These are phyloP conservation scores for Stylosanthes scabra DNA, from an alignment of 331 rosid genomes.

Conservation along the genomic window DNA sequence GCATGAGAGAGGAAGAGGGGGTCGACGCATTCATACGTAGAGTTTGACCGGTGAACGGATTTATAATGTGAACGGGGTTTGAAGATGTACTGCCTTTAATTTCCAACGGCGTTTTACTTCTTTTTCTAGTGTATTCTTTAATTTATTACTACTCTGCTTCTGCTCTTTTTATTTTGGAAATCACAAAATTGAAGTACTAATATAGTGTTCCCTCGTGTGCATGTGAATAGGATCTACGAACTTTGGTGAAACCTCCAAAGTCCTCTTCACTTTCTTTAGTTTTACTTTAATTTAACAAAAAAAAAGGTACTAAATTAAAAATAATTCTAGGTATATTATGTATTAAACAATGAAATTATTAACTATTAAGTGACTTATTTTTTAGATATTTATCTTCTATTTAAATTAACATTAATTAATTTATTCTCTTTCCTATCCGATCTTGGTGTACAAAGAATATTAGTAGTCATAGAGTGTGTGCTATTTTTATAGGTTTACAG, in stretches of 20 bases:
- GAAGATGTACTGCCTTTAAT: conserved; percentile 23
- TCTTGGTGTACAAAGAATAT: background rate
- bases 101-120: conserved; percentile 41
- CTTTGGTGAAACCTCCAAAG: conserved; percentile 28
- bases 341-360: no score
- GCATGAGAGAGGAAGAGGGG: conserved; percentile 35
- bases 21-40: conserved; percentile 64
- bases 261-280: background rate
- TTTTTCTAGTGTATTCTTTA: no score
- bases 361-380: no score
- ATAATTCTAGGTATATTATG: no score
- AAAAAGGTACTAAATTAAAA: no score
- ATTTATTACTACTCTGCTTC: no score
- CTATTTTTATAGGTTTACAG: no score
- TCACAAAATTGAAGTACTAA: background rate
- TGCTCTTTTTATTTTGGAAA: background rate
- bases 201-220: conserved; percentile 39
- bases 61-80: conserved; percentile 61
- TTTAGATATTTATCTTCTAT: no score
- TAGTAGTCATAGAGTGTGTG: background rate
- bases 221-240: conserved; percentile 32
- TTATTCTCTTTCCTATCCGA: background rate
- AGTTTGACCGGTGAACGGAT: conserved; percentile 50
- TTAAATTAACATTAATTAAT: no score
- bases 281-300: background rate